Evolutionary conservation across 2,329 filamentous ascomycete genomes (phyloP).

Genomic region (Pseudogymnoascus sp.): DNA sequence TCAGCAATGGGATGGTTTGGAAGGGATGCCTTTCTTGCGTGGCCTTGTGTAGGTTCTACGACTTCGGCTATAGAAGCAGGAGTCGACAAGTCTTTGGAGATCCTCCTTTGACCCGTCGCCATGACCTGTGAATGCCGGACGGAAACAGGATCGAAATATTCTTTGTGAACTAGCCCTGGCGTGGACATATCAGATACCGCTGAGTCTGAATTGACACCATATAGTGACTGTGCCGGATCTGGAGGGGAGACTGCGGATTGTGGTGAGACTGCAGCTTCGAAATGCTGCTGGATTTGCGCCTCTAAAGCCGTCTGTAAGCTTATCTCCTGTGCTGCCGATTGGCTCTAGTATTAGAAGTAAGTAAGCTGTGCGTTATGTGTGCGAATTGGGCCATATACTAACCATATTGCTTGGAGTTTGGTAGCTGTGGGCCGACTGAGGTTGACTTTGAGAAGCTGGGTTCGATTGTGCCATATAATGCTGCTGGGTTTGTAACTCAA

Average conservation of each 20-base stretch:
- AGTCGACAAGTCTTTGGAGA: neutral
- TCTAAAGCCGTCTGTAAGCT: neutral
- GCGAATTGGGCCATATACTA: neutral
- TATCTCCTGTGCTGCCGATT: neutral
- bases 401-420: neutral
- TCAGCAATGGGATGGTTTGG: neutral
- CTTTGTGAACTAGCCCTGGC: neutral
- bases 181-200: neutral
- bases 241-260: neutral
- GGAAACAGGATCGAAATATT: neutral
- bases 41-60: neutral
- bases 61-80: neutral
- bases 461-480: neutral
- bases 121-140: neutral
- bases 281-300: neutral
- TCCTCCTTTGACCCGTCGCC: neutral
- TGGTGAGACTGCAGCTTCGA: neutral
- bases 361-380: neutral
- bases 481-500: neutral
- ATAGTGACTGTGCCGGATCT: neutral
- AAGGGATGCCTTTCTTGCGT: slow-evolving; percentile 7
- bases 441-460: neutral
- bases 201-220: neutral
- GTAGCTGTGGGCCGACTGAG: neutral
- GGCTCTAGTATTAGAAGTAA: neutral